Evolutionary conservation across 2,329 filamentous ascomycete species (phyloP).

Genomic region (Aspergillus sp.): DNA sequence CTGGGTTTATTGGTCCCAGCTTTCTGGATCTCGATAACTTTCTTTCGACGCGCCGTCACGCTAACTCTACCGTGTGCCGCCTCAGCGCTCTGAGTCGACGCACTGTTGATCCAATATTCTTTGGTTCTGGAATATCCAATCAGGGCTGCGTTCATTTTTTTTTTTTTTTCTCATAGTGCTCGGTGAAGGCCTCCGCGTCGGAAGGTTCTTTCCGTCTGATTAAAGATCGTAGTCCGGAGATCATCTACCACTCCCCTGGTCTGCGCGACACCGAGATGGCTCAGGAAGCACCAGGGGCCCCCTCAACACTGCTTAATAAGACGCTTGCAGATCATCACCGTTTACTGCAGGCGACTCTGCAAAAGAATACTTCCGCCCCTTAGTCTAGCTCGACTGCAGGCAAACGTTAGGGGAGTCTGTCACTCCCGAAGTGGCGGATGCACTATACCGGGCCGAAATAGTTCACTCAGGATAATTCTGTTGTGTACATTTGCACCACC

Average conservation of each 20-base stretch:
- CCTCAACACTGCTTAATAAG: neutral
- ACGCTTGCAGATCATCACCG: neutral
- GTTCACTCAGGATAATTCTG: neutral
- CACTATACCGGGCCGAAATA: neutral
- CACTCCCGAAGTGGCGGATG: neutral
- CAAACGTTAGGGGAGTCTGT: neutral
- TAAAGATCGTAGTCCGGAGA: neutral
- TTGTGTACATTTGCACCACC: neutral
- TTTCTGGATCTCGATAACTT: neutral
- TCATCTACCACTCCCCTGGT: neutral
- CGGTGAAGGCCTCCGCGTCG: neutral
- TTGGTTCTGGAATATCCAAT: neutral
- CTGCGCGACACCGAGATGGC: neutral
- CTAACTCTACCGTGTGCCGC: neutral
- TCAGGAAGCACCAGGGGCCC: neutral
- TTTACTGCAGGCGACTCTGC: neutral
- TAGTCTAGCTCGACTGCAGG: neutral
- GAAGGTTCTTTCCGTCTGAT: neutral
- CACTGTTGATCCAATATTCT: neutral
- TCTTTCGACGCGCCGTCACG: neutral
- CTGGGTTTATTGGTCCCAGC: neutral
- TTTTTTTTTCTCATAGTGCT: neutral
- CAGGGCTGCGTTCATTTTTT: neutral
- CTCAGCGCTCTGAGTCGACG: neutral
- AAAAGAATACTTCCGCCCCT: constrained; percentile 1